Base-by-base conservation (phyloP, 108 stramenopile genomes). In the Stephanodiscus minutulus region DNA sequence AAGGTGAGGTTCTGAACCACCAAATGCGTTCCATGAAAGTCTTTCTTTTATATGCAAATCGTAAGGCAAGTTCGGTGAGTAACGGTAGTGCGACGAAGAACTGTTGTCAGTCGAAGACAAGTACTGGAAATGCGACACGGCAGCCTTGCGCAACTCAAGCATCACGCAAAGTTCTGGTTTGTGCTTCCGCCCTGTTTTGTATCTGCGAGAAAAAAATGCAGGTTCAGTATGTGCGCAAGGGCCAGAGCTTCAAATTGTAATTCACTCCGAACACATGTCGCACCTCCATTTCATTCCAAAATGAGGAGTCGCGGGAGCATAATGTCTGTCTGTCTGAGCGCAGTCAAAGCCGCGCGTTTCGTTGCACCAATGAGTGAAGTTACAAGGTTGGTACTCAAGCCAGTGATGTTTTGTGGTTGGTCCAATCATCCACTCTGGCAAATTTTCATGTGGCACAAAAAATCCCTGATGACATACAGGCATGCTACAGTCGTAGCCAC, bases 391-490 rank as follows among this genome's bases (percentile, higher is more conserved):
- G 60, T 85, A 92, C 31, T 69, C 74, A 13, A 75, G 46, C 89
- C 87, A 90, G 36, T 66, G 39, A 39, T 46, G 46, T 66, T 63
- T 36, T 24, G 37, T 35, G 7, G 15, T 53, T 52, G 22, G 13
- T 43, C 24, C 36, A 13, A 29, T 56, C 43, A 36, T 54, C 28
- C 52, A 55, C 36, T 68, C 61, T 22, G 79, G 72, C 22, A 76
- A 11, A 2, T 63, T 54, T 48, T 79, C 48, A 55, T 50, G 50
- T 15, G 89, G 73, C 10, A 73, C 64, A 24, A 96, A 93, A 76
- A 74, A 88, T 20, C 95, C 95, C 70, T 93, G 92, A 35, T 77
- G 64, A 50, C 94, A 96, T 9, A 96, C 87, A 44, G 94, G 94
- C 64, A 85, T 50, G 50, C 73, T 77, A 77, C 94, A 96, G 79